phyloP scores from a whole-genome alignment of 2,329 filamentous ascomycete species.

The Fusarium sp. region DNA sequence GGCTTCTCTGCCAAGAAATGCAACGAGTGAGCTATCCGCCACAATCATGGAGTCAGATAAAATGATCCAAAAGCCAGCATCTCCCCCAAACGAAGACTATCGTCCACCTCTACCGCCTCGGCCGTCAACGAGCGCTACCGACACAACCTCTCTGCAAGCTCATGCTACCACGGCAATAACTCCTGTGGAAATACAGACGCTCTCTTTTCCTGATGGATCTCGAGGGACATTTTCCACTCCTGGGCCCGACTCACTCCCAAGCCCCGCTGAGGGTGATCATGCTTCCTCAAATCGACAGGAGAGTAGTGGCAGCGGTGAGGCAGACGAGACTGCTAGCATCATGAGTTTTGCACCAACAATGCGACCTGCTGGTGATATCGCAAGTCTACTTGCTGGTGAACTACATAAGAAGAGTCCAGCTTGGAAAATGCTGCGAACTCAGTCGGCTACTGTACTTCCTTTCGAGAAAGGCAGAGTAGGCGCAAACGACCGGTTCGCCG shows the following conservation, averaged over 20 bases:
- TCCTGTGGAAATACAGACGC: conserved; percentile 79
- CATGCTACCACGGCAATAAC: conserved; percentile 87
- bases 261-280: conserved; percentile 52
- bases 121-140: conserved; percentile 50
- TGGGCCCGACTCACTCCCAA: conserved; percentile 48
- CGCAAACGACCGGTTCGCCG: conserved; percentile 64
- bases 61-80: conserved; percentile 44
- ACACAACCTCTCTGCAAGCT: conserved; percentile 59
- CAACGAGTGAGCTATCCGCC: conserved; percentile 28
- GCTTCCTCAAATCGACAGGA: conserved; percentile 49
- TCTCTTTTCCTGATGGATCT: conserved; percentile 76
- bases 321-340: conserved; percentile 72
- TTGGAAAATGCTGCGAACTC: conserved; percentile 73
- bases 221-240: conserved; percentile 68
- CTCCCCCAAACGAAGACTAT: conserved; percentile 52
- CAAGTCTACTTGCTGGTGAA: conserved; percentile 82
- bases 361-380: conserved; percentile 75
- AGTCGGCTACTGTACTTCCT: conserved; percentile 66
- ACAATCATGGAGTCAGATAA: conserved; percentile 32
- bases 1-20: conserved; percentile 41
- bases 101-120: conserved; percentile 67
- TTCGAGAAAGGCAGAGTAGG: conserved; percentile 64
- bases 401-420: conserved; percentile 72
- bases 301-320: conserved; percentile 55
- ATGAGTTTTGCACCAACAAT: conserved; percentile 72